Evolutionary conservation across 192 early-diverging fungal species (phyloP).

Genomic region (Spizellomyces punctatus): DNA sequence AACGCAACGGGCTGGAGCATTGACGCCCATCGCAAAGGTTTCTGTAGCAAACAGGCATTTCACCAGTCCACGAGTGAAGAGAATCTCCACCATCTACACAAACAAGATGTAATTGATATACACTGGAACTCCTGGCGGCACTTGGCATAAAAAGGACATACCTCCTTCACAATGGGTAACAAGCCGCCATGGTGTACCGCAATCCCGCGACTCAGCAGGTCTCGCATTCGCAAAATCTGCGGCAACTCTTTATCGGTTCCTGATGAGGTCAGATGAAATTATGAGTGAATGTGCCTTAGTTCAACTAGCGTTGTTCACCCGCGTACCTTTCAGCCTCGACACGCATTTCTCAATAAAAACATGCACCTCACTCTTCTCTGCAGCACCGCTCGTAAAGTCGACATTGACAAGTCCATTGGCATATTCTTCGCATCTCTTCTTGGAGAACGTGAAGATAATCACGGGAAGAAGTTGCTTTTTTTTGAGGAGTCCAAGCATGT

Average conservation of each 20-base stretch:
- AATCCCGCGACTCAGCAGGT: slow-evolving; percentile 86
- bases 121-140: too few species aligned
- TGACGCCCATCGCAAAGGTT: slow-evolving; percentile 99
- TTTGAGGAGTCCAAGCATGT: slow-evolving; percentile 73
- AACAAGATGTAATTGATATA: slow-evolving; percentile 13
- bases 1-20: slow-evolving; percentile 93
- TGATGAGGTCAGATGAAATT: background rate
- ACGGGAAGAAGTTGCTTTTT: slow-evolving; percentile 80
- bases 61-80: slow-evolving; percentile 89
- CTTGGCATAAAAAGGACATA: slow-evolving; percentile 29
- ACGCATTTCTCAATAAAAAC: slow-evolving; percentile 83
- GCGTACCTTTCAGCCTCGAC: slow-evolving; percentile 65
- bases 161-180: slow-evolving; percentile 95
- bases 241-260: slow-evolving; percentile 84
- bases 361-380: slow-evolving; percentile 85
- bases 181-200: slow-evolving; percentile 97
- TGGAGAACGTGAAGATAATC: slow-evolving; percentile 95
- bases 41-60: slow-evolving; percentile 96
- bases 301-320: background rate
- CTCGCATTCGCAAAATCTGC: slow-evolving; percentile 83
- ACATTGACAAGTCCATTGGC: slow-evolving; percentile 74
- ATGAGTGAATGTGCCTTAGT: background rate
- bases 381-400: slow-evolving; percentile 74
- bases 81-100: slow-evolving; percentile 82
- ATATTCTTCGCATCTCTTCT: slow-evolving; percentile 92